These are phyloP conservation scores for Karstenula rhodostoma DNA, from an alignment of 2,329 filamentous ascomycete genomes.

Conservation along the genomic window DNA sequence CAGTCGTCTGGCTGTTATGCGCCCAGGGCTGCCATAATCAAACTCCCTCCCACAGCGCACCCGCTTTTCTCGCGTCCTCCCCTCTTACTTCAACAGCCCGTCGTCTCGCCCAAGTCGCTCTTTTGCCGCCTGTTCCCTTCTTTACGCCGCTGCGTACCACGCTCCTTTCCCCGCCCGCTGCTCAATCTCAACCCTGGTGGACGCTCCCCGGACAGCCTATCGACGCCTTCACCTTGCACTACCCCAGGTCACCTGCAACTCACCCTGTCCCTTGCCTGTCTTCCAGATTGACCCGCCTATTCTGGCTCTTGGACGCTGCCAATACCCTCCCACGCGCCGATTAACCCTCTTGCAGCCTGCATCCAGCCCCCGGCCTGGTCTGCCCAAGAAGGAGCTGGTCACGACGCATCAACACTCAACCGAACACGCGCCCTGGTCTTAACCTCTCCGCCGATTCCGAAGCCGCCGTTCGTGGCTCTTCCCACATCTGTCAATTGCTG, in stretches of 20 bases:
- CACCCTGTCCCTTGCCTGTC: conserved; percentile 40
- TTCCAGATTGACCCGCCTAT: conserved; percentile 39
- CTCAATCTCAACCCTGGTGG: conserved; percentile 43
- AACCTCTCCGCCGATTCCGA: conserved; percentile 26
- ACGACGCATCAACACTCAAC: conserved; percentile 31
- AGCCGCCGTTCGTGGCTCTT: conserved; percentile 25
- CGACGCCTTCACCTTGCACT: conserved; percentile 28
- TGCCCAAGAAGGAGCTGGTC: conserved; percentile 35
- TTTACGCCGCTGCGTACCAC: conserved; percentile 28
- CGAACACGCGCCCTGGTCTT: conserved; percentile 26
- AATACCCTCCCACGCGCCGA: conserved; percentile 29
- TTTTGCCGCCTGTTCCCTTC: conserved; percentile 36
- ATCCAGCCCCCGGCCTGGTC: conserved; percentile 35
- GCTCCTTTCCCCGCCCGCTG: conserved; percentile 35
- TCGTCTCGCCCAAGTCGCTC: conserved; percentile 41
- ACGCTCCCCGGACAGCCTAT: conserved; percentile 32
- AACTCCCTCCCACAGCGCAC: conserved; percentile 10
- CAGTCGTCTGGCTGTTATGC: conserved; percentile 13
- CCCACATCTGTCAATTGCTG: conserved; percentile 48
- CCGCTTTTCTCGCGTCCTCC: conserved; percentile 8
- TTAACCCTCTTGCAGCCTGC: conserved; percentile 29
- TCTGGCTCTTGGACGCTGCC: conserved; percentile 27
- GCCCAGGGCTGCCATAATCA: conserved; percentile 14
- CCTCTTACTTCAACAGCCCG: conserved; percentile 25
- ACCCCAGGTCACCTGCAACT: conserved; percentile 36